Evolutionary conservation across 164 flowering plant species (phyloP), one percentile per base, ranked within the genome.

Genomic region (Aristolochia fimbriata): DNA sequence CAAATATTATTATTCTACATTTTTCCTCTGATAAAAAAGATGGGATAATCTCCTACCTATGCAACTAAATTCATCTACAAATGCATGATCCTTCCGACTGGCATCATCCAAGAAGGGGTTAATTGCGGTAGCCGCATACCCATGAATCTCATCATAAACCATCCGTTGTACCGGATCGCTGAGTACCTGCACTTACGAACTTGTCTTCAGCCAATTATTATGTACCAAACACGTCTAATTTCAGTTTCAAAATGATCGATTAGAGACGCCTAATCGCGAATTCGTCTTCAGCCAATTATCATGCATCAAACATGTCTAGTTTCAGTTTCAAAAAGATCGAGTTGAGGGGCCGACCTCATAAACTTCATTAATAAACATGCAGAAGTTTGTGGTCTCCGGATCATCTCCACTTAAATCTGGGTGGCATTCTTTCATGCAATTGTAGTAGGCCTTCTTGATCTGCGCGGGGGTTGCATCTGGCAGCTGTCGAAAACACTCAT

Each of bases 71-170:
- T 92, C 98, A 65, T 92, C 98, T 19, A 92, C 98, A 66, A 92
- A 92, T 7, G 72, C 85, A 70, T 85, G 93, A 77, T 92, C 98
- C 71, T 75, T 85, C 9, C 84, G 66, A 72, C 70, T 58, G 2
- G 85, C 70, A 63, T 85, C 95, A 73, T 92, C 98, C 31, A 82
- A 49, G 70, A 92, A 92, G 19, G 98, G 98, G 59, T 92, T 92
- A 30, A 74, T 77, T 31, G 91, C 91, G 9, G 85, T 85, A 77
- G 84, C 73, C 30, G 89, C 79, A 76, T 84, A 86, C 15, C 98
- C 98, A 75, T 92, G 96, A 63, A 92, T 88, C 73, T 92, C 93
- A 77, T 92, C 98, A 73, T 92, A 89, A 47, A 92, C 78, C 93
- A 79, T 83, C 0, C 98, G 79, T 69, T 92, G 98, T 50, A 84